Evolutionary conservation across 257 asterid species (phyloP).

Genomic region (Capsicum baccatum): DNA sequence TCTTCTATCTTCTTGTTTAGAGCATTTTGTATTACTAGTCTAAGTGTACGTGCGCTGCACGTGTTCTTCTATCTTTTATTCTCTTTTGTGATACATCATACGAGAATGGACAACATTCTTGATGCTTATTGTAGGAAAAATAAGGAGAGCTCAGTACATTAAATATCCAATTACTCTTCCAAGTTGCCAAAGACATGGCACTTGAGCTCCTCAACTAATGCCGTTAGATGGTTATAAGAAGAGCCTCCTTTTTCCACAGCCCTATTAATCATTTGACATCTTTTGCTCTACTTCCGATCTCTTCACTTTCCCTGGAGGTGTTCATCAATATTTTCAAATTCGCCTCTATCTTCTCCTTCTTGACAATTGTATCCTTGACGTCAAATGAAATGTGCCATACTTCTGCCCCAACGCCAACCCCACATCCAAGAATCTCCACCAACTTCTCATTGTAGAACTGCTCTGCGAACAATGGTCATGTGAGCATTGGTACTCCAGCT

Average conservation of each 20-base stretch:
- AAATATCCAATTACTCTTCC: neutral
- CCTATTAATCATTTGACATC: neutral
- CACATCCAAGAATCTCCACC: conserved; percentile 25
- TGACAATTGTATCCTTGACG: conserved; percentile 19
- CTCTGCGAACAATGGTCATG: conserved; percentile 43
- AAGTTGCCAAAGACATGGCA: conserved; percentile 28
- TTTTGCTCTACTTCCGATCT: conserved; percentile 30
- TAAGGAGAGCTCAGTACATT: neutral
- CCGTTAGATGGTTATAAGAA: conserved; percentile 31
- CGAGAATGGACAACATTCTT: neutral
- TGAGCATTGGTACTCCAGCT: conserved; percentile 38
- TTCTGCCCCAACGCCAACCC: conserved; percentile 35
- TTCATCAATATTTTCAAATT: conserved; percentile 26
- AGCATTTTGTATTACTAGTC: no score
- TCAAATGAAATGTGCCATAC: neutral
- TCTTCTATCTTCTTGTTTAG: no score
- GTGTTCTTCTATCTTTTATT: neutral
- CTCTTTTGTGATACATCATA: neutral
- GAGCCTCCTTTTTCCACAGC: conserved; percentile 35
- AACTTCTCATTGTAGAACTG: conserved; percentile 42
- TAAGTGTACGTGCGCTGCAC: no score
- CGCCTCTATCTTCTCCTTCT: conserved; percentile 8
- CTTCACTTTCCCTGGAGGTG: conserved; percentile 20
- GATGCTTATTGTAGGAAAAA: neutral
- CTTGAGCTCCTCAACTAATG: conserved; percentile 30